Percentiles rank a stretch among this genome's conserved stretches.
Evolutionary conservation across 805 yeast species (phyloP).

Genomic region (Kuraishia molischiana): DNA sequence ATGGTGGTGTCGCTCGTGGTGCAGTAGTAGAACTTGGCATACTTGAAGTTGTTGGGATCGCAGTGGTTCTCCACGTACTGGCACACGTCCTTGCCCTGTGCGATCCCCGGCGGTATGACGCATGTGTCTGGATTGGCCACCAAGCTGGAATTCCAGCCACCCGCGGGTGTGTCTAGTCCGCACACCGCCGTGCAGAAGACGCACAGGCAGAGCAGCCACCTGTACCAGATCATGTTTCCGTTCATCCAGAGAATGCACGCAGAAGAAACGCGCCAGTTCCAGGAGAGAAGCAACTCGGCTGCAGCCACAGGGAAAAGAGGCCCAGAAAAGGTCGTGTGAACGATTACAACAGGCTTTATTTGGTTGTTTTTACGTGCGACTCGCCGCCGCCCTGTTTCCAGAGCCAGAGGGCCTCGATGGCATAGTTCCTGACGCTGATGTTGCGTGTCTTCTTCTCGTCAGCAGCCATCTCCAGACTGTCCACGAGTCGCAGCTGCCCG

Average conservation of each 20-base stretch:
- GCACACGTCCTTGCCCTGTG: conserved; percentile 8
- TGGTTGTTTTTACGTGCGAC: no score
- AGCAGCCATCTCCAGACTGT: conserved; percentile 56
- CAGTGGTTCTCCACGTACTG: conserved; percentile 12
- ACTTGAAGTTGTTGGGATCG: conserved; percentile 8
- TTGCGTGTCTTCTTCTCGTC: conserved; percentile 56
- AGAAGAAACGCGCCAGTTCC: no score
- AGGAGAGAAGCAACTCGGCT: no score
- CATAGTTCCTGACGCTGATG: conserved; percentile 70
- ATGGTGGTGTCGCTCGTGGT: conserved; percentile 1
- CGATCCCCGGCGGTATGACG: neutral
- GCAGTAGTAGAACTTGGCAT: conserved; percentile 17
- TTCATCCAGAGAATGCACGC: no score
- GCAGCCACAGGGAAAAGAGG: no score
- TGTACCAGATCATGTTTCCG: no score
- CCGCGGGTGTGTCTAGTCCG: no score
- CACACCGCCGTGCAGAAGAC: no score
- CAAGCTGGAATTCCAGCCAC: neutral
- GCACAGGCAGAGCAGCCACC: no score
- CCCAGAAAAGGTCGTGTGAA: no score
- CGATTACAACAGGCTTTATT: no score
- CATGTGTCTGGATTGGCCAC: neutral
- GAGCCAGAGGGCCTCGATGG: conserved; percentile 85
- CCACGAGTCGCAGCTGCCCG: conserved; percentile 50
- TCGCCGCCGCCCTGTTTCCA: conserved; percentile 54